Evolutionary conservation across 257 asterid genomes (phyloP).

Genomic region (Rhazya stricta): DNA sequence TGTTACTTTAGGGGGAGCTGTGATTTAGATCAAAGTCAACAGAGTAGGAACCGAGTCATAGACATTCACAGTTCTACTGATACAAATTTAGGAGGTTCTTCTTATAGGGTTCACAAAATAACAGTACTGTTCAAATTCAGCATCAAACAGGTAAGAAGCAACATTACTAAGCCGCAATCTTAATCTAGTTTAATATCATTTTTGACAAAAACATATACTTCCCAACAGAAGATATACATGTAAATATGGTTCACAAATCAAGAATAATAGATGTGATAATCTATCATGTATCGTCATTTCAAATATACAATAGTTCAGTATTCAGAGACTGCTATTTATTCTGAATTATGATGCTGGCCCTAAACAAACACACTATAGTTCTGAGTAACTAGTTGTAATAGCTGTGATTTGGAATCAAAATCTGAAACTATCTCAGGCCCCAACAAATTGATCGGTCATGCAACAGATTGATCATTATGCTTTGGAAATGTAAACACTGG

Average conservation of each 20-base stretch:
- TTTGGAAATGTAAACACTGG: not conserved
- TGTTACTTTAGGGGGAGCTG: conserved; percentile 92
- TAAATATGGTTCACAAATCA: not conserved
- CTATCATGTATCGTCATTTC: not conserved
- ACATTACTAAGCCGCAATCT: not conserved
- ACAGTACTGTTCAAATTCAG: not conserved
- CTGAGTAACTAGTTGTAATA: not conserved
- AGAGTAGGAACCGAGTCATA: conserved; percentile 3
- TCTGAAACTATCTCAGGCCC: not conserved
- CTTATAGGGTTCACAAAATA: not conserved
- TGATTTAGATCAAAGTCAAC: conserved; percentile 15
- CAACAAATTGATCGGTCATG: not conserved
- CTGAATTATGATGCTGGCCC: not conserved
- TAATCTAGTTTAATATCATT: not conserved
- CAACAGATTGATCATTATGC: not conserved
- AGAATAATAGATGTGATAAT: not conserved
- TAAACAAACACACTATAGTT: not conserved
- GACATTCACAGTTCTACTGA: conserved; percentile 9
- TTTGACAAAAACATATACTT: not conserved
- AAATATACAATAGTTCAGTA: not conserved
- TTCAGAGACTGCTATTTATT: not conserved
- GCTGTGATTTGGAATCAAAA: not conserved
- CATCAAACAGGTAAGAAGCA: not conserved
- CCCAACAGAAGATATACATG: too few species aligned
- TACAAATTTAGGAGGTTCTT: conserved; percentile 3